These are phyloP conservation scores for Phialophora macrospora DNA, from an alignment of 2,329 filamentous ascomycete species.

Conservation along the genomic window DNA sequence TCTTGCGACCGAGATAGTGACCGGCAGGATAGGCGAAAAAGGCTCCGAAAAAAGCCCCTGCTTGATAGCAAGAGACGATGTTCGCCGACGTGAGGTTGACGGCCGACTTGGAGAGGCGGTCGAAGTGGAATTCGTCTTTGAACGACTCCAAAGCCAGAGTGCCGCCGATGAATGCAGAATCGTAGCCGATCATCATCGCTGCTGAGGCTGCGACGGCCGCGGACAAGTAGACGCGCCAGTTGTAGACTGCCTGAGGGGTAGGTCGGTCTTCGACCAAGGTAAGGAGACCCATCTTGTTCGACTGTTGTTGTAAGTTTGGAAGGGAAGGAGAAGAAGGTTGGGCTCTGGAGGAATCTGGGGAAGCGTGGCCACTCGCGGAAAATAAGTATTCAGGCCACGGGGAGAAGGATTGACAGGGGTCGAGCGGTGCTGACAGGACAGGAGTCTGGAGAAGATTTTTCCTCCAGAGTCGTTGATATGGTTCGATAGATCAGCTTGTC, in stretches of 20 bases:
- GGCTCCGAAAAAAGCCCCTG: slow-evolving; percentile 82
- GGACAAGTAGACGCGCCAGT: slow-evolving; percentile 63
- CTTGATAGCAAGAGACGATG: slow-evolving; percentile 81
- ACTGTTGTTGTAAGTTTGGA: slow-evolving; percentile 4
- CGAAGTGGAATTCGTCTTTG: slow-evolving; percentile 69
- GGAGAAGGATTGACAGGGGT: background rate
- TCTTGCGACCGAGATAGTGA: slow-evolving; percentile 70
- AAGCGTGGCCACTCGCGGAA: slow-evolving; percentile 9
- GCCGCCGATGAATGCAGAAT: slow-evolving; percentile 79
- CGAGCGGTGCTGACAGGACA: background rate
- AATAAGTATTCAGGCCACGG: slow-evolving; percentile 17
- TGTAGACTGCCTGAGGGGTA: slow-evolving; percentile 63
- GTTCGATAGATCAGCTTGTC: background rate
- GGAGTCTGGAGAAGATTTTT: slow-evolving; percentile 13
- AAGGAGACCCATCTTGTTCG: slow-evolving; percentile 47
- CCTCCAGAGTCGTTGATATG: background rate
- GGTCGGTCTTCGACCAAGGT: slow-evolving; percentile 54
- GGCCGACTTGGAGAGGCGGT: slow-evolving; percentile 52
- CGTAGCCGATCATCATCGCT: slow-evolving; percentile 65
- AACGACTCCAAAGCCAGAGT: slow-evolving; percentile 75
- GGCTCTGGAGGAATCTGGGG: slow-evolving; percentile 13
- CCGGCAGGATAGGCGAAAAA: slow-evolving; percentile 69
- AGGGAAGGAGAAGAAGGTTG: background rate
- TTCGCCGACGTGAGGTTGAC: slow-evolving; percentile 70
- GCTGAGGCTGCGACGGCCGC: slow-evolving; percentile 62